phyloP scores from a whole-genome alignment of 345 rosid species.

The Hypericum perforatum region DNA sequence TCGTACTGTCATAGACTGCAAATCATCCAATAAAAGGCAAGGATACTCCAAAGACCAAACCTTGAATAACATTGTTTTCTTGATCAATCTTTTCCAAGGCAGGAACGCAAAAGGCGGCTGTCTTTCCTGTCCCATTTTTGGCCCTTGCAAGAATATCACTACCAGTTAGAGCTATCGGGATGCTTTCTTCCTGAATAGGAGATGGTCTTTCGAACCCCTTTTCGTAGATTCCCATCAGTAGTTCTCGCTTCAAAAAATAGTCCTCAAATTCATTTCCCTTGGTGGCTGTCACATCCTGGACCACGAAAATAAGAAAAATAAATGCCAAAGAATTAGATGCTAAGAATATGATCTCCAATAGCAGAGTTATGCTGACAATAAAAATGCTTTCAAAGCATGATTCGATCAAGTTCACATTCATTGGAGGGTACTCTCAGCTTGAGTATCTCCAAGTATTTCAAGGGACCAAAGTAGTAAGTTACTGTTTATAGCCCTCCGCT shows the following conservation, averaged over 20 bases:
- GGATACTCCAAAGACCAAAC: slow-evolving; percentile 24
- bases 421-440: no score
- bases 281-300: slow-evolving; percentile 96
- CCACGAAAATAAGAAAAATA: slow-evolving; percentile 4
- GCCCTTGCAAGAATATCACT: slow-evolving; percentile 99
- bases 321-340: neutral
- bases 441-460: no score
- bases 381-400: no score
- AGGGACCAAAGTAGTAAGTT: no score
- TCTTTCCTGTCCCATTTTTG: slow-evolving; percentile 98
- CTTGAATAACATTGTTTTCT: slow-evolving; percentile 91
- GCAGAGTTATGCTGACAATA: no score
- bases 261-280: slow-evolving; percentile 99
- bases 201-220: slow-evolving; percentile 99
- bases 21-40: neutral
- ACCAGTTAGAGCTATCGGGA: slow-evolving; percentile 98
- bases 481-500: no score
- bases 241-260: slow-evolving; percentile 88
- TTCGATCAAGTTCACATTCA: no score
- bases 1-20: no score
- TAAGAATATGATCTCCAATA: neutral
- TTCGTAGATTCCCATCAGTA: slow-evolving; percentile 95
- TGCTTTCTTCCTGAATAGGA: slow-evolving; percentile 99
- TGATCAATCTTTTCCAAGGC: slow-evolving; percentile 96
- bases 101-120: slow-evolving; percentile 97